Evolutionary conservation across 129 eudicot genomes (phyloP), one percentile per base, ranked within the genome.

Genomic region (Chrysanthemum makinoi): DNA sequence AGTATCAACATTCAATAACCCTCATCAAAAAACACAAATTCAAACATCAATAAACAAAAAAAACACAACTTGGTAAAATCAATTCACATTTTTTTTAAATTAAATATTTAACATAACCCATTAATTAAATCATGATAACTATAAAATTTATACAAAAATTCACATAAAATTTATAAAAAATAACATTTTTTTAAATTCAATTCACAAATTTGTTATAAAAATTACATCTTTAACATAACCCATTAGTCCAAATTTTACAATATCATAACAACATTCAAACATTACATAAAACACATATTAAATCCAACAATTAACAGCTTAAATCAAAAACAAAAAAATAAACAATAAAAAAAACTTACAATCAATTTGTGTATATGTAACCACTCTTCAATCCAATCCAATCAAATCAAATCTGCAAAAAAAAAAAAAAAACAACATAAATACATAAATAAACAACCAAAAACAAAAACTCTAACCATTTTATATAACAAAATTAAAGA

Each of bases 361-460:
- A 64, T 71, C 24, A 47, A 55, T 13, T 44, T 78, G 56, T 8
- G 48, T 71, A 28, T 54, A 72, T 71, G 1, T 19, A 52, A 70
- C 66, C 19, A 35, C 67, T 20, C 72, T 71, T 8, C 26, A 63
- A 71, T 53, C 22, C 5, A 71, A 70, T 71, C 22, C 3, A 71
- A 70, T 71, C 53, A 55, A 35, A 13, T 71, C 67, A 50, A 72
- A 71, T 70, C 81, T 78, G 77, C 52, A 78, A 55, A 6, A 44
- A 63, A 58, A 78, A 55, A 6, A 44, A 63, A 58, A 49, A 44
- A 17, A 52, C 60, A 5, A 33, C 39, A 33, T 0, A 33, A 33
- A 33, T 2, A 33, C 39, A 33, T 33, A 5, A 33, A 33, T 33
- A 33, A 33, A 33, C 24, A 10, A 62, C 53, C n/a, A 77, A 52